Percentiles rank a stretch among this genome's conserved stretches.
Conservation (phyloP, 73 alveolate genomes). For the Durusdinium trenchii region DNA sequence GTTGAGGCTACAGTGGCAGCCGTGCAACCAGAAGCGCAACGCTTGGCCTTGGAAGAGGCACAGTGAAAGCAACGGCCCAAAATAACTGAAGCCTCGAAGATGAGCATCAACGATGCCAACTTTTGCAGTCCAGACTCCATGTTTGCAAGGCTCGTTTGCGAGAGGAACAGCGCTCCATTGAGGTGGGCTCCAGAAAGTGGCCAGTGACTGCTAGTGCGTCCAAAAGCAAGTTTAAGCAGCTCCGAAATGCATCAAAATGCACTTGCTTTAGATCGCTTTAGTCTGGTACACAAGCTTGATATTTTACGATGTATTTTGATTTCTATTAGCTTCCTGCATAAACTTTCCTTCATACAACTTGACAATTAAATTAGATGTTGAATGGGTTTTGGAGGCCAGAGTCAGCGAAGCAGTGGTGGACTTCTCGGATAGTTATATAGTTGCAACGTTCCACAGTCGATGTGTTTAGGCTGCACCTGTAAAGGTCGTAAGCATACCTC, state of each 20-base stretch:
- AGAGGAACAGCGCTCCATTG: conserved; percentile 70
- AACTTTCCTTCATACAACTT: neutral
- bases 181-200: neutral
- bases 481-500: neutral
- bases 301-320: too few species aligned
- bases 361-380: neutral
- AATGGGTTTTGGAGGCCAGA: neutral
- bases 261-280: too few species aligned
- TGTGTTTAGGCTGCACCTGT: neutral
- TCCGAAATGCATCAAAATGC: too few species aligned
- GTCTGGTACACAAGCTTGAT: too few species aligned
- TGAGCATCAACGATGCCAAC: neutral
- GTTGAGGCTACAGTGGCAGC: conserved; percentile 36
- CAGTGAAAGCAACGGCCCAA: neutral
- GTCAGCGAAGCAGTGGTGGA: conserved; percentile 45
- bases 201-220: too few species aligned
- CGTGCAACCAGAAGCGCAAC: conserved; percentile 79
- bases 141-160: conserved; percentile 67
- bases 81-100: neutral
- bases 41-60: conserved; percentile 79
- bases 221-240: too few species aligned
- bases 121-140: neutral
- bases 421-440: neutral
- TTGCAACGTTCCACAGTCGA: neutral
- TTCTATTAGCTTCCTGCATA: neutral